phyloP scores from a whole-genome alignment of 2,329 filamentous ascomycete species.

The Ophiognomonia clavigignenti-juglandacearum region DNA sequence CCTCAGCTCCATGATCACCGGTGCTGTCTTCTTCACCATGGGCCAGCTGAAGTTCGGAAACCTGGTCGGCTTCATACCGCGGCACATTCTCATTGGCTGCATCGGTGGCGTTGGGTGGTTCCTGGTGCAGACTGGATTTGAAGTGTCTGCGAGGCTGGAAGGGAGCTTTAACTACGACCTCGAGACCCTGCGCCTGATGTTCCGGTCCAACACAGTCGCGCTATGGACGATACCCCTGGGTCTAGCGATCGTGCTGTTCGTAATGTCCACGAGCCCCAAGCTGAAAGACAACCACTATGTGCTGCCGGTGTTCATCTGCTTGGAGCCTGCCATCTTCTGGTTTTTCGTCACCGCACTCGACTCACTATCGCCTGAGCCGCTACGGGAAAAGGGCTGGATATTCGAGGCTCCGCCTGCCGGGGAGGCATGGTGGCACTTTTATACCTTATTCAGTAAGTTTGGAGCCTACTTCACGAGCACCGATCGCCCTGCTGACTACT shows the following conservation, averaged over 20 bases:
- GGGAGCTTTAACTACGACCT: constrained; percentile 80
- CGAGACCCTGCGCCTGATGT: constrained; percentile 69
- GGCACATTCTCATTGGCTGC: constrained; percentile 93
- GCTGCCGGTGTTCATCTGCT: constrained; percentile 79
- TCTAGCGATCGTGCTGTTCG: constrained; percentile 70
- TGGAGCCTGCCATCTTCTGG: constrained; percentile 73
- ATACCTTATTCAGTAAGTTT: constrained; percentile 80
- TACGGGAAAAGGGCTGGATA: constrained; percentile 80
- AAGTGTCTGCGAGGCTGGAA: constrained; percentile 85
- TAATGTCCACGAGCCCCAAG: constrained; percentile 38
- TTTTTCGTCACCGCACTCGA: constrained; percentile 68
- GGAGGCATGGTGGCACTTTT: constrained; percentile 97
- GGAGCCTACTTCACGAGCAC: not conserved
- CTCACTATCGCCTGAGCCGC: constrained; percentile 57
- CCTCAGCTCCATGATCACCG: constrained; percentile 85
- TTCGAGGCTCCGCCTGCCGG: constrained; percentile 80
- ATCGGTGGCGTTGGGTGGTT: constrained; percentile 98
- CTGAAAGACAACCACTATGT: constrained; percentile 76
- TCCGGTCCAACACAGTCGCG: constrained; percentile 66
- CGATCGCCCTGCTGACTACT: constrained; percentile 19
- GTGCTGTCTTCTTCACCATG: constrained; percentile 86
- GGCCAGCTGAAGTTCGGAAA: constrained; percentile 84
- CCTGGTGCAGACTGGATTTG: constrained; percentile 82
- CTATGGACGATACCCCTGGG: constrained; percentile 80
- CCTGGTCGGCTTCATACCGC: constrained; percentile 92